Evolutionary conservation across 768 basidiomycete genomes (phyloP), one percentile per base, ranked within the genome.

Genomic region (Asterophora parasitica): DNA sequence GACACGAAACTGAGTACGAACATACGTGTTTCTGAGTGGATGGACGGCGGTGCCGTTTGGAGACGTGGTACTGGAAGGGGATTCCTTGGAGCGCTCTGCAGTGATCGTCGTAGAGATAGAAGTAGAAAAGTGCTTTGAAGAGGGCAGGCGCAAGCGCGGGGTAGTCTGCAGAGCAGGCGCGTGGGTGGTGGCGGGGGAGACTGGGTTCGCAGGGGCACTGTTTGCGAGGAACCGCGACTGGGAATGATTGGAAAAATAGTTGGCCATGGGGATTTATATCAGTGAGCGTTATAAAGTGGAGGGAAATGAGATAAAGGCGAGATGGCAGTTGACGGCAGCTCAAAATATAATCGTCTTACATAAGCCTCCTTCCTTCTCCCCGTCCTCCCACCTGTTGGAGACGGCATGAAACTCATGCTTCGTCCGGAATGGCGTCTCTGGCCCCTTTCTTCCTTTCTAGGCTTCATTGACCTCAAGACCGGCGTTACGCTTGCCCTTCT

Each of bases 401-500:
- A 41, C 46, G 48, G 35, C 44, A 88, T 88, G 88, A 88, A 82
- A 73, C 82, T 90, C 59, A 88, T 76, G 62, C 78, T 90, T 61
- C 83, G 83, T 61, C 85, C 81, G 61, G 79, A 88, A 81, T 89
- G 86, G 81, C 76, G 87, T 64, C 78, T 88, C 52, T 82, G 86
- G 79, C 88, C 90, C 28, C 70, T 92, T 44, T 71, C 79, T 45
- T 90, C 90, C 2, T 94, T 94, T 67, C 72, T 92, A 38, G 89
- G 89, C 44, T 63, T 92, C 41, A 77, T 95, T 54, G 94, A 98
- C 72, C 79, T 98, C 65, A 98, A 97, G 71, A 90, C 90, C 0
- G 95, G 92, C 41, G 92, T 91, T 50, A 87, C 79, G 39, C 76
- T 98, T 48, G 84, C 88, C 50, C 75, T 96, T 17, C 77, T 95